These are phyloP conservation scores for Sugiyamaella americana DNA, from an alignment of 805 yeast species.

Conservation along the genomic window DNA sequence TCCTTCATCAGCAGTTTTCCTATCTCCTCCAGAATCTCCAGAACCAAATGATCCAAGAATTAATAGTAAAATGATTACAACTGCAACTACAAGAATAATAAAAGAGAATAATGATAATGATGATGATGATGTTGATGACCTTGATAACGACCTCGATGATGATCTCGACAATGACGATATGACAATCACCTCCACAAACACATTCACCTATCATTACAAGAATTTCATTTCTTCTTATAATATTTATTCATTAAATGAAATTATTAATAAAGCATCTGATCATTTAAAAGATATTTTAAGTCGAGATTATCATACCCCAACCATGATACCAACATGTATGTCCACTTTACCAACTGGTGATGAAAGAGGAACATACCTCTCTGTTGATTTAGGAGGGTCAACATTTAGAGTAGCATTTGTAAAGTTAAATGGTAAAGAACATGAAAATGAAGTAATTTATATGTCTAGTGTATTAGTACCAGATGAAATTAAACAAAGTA, in stretches of 20 bases:
- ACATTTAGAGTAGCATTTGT: constrained; percentile 88
- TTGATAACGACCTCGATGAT: not conserved
- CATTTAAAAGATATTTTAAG: constrained; percentile 3
- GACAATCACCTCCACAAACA: not conserved
- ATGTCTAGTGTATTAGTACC: constrained; percentile 19
- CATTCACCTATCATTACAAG: not conserved
- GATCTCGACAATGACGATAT: constrained; percentile 3
- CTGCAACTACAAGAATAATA: not conserved
- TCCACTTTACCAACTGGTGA: constrained; percentile 71
- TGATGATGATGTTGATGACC: not conserved
- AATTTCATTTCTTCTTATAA: not conserved
- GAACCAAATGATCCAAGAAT: not conserved
- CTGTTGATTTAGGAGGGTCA: constrained; percentile 91
- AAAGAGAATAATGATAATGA: no score
- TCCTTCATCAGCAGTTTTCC: not conserved
- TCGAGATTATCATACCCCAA: constrained; percentile 8
- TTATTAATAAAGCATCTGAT: constrained; percentile 11
- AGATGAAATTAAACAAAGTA: constrained; percentile 22
- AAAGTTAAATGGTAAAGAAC: constrained; percentile 46
- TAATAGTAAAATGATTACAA: not conserved
- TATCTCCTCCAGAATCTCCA: not conserved
- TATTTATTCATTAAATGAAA: not conserved
- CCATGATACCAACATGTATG: constrained; percentile 79
- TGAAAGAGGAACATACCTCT: constrained; percentile 67
- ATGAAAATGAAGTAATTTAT: not conserved